Evolutionary conservation across 2,329 filamentous ascomycete genomes (phyloP), one percentile per base, ranked within the genome.

Genomic region (Rhinocladiella similis): DNA sequence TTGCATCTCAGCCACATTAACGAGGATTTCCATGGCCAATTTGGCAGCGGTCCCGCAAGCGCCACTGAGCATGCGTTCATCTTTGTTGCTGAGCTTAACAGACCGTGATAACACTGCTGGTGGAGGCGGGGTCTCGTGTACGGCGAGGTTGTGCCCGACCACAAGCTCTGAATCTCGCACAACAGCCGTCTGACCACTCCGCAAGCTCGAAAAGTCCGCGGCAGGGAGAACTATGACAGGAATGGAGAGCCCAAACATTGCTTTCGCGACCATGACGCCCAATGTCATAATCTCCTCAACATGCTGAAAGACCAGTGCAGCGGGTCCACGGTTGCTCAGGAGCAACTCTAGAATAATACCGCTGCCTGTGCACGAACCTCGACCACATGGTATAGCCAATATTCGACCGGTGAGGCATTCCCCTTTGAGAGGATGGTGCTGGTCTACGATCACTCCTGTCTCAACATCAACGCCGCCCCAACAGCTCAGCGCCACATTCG

Each of bases 331-430:
- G 1, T 66, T 66, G 16, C 73, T 74, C 2, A 79, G 65, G 0
- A 80, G 47, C 0, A 79, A 61, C 59, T 80, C 76, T 5, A 80
- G 60, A n/a, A 80, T 69, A 1, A 75, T 72, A 1, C 69, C 70
- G 13, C 77, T 80, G 0, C 76, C 78, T 0, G 74, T 71, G 41
- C 76, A 80, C 5, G 78, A 80, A 1, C 77, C 77, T 18, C 77
- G 72, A n/a, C 77, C 72, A 16, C 71, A 65, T 0, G 78, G 77
- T 13, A 80, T 75, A 1, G 73, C 77, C 0, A 80, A 66, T 1
- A 79, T 63, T 0, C 64, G 63, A 10, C 64, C 66, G 2, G 67
- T 60, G 0, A 80, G 54, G 14, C 47, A 59, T 5, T 65, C 33
- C 0, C 75, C 75, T 5, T 60, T 62, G 1, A 80, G 61, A 0